These are phyloP conservation scores for Sugiyamaella xylanicola DNA, from an alignment of 1,139 yeast species.

Conservation along the genomic window DNA sequence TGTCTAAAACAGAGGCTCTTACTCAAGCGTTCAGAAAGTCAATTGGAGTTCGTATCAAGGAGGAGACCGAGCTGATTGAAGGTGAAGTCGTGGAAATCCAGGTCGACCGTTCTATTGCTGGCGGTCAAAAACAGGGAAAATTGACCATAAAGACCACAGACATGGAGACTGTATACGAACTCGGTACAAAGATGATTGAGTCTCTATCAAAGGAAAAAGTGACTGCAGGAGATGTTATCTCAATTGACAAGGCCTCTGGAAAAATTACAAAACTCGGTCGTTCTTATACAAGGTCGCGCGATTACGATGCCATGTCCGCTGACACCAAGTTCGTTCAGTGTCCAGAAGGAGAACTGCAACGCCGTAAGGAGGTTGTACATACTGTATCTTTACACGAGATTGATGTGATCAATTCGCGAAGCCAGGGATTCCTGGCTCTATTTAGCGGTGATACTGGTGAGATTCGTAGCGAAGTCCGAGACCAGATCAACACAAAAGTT, in stretches of 20 bases:
- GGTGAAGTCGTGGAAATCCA: slow-evolving; percentile 99
- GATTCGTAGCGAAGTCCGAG: slow-evolving; percentile 92
- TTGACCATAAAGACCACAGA: slow-evolving; percentile 96
- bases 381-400: slow-evolving; percentile 96
- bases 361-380: slow-evolving; percentile 92
- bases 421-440: slow-evolving; percentile 95
- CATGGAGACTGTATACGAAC: slow-evolving; percentile 97
- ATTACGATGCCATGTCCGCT: slow-evolving; percentile 99
- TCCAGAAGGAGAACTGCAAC: slow-evolving; percentile 98
- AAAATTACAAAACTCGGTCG: slow-evolving; percentile 92
- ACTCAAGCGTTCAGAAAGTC: slow-evolving; percentile 95
- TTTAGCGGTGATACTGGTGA: slow-evolving; percentile 98
- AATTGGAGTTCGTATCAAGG: slow-evolving; percentile 93
- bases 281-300: slow-evolving; percentile 93
- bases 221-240: slow-evolving; percentile 94
- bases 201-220: slow-evolving; percentile 93
- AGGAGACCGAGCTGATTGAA: slow-evolving; percentile 95
- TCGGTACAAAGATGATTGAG: slow-evolving; percentile 97
- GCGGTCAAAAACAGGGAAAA: slow-evolving; percentile 98
- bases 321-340: slow-evolving; percentile 97
- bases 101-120: slow-evolving; percentile 93
- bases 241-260: slow-evolving; percentile 95
- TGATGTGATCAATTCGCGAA: slow-evolving; percentile 96
- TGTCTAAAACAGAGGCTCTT: slow-evolving; percentile 92
- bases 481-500: slow-evolving; percentile 93